phyloP scores from a whole-genome alignment of 2,329 filamentous ascomycete species.

The Fusarium irregulare region DNA sequence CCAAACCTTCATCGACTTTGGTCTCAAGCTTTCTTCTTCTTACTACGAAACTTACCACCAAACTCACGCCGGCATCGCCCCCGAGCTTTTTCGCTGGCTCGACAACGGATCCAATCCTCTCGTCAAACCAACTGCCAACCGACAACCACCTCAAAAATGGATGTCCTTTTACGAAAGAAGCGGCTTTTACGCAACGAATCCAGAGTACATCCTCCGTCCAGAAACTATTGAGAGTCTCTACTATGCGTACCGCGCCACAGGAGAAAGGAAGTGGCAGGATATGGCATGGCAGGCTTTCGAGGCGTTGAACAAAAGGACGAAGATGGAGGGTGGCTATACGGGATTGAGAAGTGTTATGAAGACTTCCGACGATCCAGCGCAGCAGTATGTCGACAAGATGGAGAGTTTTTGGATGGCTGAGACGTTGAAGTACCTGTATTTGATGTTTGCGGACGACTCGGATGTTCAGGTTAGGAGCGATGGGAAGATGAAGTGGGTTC shows the following conservation, averaged over 20 bases:
- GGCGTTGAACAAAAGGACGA: conserved; percentile 6
- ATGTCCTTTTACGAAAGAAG: conserved; percentile 22
- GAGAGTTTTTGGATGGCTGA: conserved; percentile 41
- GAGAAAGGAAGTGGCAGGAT: conserved; percentile 24
- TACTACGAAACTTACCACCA: conserved; percentile 35
- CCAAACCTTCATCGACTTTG: conserved; percentile 13
- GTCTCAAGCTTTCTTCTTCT: not conserved
- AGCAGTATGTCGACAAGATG: conserved; percentile 33
- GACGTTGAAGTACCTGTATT: conserved; percentile 39
- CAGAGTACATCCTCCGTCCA: conserved; percentile 32
- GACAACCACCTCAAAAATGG: conserved; percentile 14
- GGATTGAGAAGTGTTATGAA: conserved; percentile 27
- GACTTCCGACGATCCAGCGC: not conserved
- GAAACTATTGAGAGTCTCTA: conserved; percentile 37
- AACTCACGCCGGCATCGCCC: conserved; percentile 27
- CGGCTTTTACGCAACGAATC: conserved; percentile 24
- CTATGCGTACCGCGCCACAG: conserved; percentile 37
- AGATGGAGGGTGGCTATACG: conserved; percentile 15
- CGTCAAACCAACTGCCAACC: conserved; percentile 15
- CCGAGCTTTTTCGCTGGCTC: conserved; percentile 37
- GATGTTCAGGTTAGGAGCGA: conserved; percentile 33
- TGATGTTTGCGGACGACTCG: conserved; percentile 34
- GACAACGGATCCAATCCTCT: conserved; percentile 28
- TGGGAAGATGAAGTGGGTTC: conserved; percentile 33
- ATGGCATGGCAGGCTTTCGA: conserved; percentile 37